Conservation (phyloP, 768 basidiomycete species). For the Leccinum subgranulosum region DNA sequence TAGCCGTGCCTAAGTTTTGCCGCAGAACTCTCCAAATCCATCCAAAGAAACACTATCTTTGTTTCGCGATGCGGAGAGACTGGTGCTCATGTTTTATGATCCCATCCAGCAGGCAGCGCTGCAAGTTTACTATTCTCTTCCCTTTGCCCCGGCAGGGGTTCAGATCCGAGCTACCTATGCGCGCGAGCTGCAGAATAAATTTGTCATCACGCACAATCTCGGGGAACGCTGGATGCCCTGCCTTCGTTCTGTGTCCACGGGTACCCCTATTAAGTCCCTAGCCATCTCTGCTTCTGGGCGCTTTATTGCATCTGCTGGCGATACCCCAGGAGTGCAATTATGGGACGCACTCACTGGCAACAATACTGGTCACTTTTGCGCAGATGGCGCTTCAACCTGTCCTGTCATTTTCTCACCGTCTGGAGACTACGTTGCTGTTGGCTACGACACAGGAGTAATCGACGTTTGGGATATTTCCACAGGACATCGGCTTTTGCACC, state of each 20-base stretch:
- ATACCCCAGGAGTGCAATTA: slow-evolving; percentile 36
- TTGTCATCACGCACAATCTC: slow-evolving; percentile 8
- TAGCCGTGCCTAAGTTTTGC: background rate
- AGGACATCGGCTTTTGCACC: slow-evolving; percentile 10
- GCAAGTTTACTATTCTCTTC: slow-evolving; percentile 16
- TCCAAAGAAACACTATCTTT: slow-evolving; percentile 8
- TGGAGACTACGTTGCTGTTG: slow-evolving; percentile 13
- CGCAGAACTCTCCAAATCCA: slow-evolving; percentile 8
- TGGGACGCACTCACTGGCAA: slow-evolving; percentile 18
- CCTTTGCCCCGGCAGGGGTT: slow-evolving; percentile 3
- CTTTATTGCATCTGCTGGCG: slow-evolving; percentile 16
- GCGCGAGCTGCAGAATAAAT: slow-evolving; percentile 9
- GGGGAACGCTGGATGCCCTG: slow-evolving; percentile 13
- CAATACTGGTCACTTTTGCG: slow-evolving; percentile 12
- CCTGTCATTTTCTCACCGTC: slow-evolving; percentile 16
- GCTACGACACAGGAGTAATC: slow-evolving; percentile 10
- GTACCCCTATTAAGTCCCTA: slow-evolving; percentile 10
- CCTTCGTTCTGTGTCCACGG: slow-evolving; percentile 11
- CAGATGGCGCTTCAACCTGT: slow-evolving; percentile 7
- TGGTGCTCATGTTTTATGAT: slow-evolving; percentile 20
- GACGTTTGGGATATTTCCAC: slow-evolving; percentile 19
- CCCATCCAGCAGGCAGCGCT: slow-evolving; percentile 16
- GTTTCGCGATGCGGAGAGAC: slow-evolving; percentile 15
- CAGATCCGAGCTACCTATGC: slow-evolving; percentile 12
- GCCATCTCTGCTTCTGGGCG: slow-evolving; percentile 16